Base-by-base conservation (phyloP, 2,329 filamentous ascomycete species). In the Botrytis fragariae region DNA sequence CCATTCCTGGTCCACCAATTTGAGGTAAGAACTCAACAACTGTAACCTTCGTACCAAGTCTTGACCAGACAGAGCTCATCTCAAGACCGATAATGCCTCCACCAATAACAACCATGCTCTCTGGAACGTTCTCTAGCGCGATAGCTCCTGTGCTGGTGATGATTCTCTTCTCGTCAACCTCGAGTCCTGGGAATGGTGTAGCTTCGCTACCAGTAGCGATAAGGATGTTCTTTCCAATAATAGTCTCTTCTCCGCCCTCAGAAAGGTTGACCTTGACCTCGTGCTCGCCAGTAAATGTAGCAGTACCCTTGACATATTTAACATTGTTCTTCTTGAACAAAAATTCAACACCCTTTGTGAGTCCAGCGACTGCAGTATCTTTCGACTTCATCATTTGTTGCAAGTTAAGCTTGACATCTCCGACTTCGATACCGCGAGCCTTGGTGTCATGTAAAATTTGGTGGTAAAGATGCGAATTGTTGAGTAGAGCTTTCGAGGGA, bases 241-340 rank as follows among this genome's bases (percentile, higher is more conserved):
- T 85, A 77, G 89, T 93, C 76, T 93, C 92, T 88, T 98, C 95
- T 82, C 95, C 95, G 80, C 96, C 96, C 32, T 98, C 95, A 79
- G 92, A 89, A 75, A 98, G 90, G 81, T 92, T 91, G 79, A 99
- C 93, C 84, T 94, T 95, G 84, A 99, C 85, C 80, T 96, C 95
- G 85, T 98, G 90, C 85, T 97, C 93, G 83, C 93, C 93, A 80
- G 91, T 88, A 82, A 98, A 97, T 64, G 93, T 88, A 78, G 92
- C 95, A 69, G 93, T 90, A 79, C 96, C 96, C 87, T 98, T 98
- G 86, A 98, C 88, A 85, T 98, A 99, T 83, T 98, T 94, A 78
- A 98, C 96, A 77, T 94, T 93, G 86, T 99, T 99, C 89, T 99
- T 98, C 91, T 98, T 98, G 86, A 99, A 92, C 76, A 99, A 87